Conservation (phyloP, 805 yeast genomes). For the Saturnispora besseyi region DNA sequence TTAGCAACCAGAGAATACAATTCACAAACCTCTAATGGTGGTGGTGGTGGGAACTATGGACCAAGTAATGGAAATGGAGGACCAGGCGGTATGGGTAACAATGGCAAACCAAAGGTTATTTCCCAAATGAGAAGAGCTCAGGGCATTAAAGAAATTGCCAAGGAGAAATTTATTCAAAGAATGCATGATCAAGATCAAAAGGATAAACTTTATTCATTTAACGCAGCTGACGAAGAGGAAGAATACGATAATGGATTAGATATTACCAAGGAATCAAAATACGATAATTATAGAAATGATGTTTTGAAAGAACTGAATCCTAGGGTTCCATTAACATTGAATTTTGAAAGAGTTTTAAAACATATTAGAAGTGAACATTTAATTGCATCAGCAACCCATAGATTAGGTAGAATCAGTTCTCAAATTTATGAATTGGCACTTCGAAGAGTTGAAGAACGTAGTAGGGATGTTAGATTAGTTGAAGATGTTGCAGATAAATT, state of each 20-base stretch:
- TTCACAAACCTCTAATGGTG: neutral
- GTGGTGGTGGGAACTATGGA: neutral
- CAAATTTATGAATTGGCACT: constrained; percentile 54
- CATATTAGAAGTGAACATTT: constrained; percentile 57
- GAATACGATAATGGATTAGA: constrained; percentile 5
- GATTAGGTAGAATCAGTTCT: constrained; percentile 63
- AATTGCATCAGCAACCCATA: constrained; percentile 49
- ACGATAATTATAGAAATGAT: neutral
- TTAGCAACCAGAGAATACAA: constrained; percentile 22
- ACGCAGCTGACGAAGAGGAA: constrained; percentile 4
- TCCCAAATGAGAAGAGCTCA: constrained; percentile 49
- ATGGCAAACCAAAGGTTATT: constrained; percentile 18
- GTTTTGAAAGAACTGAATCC: constrained; percentile 37
- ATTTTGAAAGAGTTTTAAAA: constrained; percentile 59
- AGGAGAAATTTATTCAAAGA: constrained; percentile 20
- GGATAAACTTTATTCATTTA: neutral
- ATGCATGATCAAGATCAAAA: constrained; percentile 4
- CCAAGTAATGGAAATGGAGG: neutral
- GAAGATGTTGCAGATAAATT: constrained; percentile 19
- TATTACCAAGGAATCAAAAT: neutral
- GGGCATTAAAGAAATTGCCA: constrained; percentile 54
- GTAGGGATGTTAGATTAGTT: constrained; percentile 22
- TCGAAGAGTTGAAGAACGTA: constrained; percentile 45
- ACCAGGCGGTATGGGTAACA: constrained; percentile 3
- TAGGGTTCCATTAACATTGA: constrained; percentile 46